These are phyloP conservation scores for Trypanosoma conorhini DNA, from an alignment of 208 protist species.

Conservation along the genomic window DNA sequence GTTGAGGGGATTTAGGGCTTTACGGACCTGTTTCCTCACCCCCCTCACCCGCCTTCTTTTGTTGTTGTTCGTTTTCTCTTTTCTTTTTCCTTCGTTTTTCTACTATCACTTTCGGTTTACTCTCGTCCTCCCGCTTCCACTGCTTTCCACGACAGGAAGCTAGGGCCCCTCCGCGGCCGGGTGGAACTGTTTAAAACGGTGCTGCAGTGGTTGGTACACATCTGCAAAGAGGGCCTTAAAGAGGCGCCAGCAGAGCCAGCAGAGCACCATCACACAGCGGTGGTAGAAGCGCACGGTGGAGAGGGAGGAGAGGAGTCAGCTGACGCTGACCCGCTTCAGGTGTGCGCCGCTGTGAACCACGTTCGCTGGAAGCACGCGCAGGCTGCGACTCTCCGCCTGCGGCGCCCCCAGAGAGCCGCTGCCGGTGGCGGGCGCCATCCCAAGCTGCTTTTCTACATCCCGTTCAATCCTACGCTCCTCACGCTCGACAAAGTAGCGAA, in stretches of 20 bases:
- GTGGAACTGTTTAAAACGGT: background rate
- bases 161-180: background rate
- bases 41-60: conserved; percentile 7
- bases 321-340: background rate
- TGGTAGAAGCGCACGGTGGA: conserved; percentile 9
- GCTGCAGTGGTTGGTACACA: background rate
- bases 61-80: background rate
- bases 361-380: conserved; percentile 18
- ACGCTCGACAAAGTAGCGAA: conserved; percentile 35
- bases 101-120: conserved; percentile 1
- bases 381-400: conserved; percentile 5
- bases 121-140: background rate
- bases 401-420: background rate
- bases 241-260: background rate
- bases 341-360: conserved; percentile 8
- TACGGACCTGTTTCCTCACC: background rate
- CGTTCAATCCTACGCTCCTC: conserved; percentile 25
- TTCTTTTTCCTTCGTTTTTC: conserved; percentile 3
- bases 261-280: conserved; percentile 2
- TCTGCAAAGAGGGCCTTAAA: background rate
- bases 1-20: too few relatives aligned
- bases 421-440: background rate
- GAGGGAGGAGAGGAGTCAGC: conserved; percentile 26
- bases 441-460: conserved; percentile 24
- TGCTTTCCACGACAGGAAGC: background rate